Evolutionary conservation across 179 eudicot genomes (phyloP).

Genomic region (Carnegiea gigantea): DNA sequence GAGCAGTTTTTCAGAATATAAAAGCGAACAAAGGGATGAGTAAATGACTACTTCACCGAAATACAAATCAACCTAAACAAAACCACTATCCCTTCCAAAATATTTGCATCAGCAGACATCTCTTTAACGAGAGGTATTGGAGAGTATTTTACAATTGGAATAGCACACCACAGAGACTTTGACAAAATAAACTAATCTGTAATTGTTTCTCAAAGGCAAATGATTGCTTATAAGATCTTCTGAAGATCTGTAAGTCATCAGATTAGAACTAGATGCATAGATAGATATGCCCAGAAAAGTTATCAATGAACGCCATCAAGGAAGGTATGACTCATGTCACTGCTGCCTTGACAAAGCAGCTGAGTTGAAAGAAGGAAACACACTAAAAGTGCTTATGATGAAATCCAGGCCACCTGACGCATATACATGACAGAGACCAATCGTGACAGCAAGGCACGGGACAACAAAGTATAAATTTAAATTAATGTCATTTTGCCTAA

Average conservation of each 20-base stretch:
- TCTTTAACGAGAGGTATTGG: not conserved
- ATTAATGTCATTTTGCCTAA: not conserved
- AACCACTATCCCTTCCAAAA: not conserved
- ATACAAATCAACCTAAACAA: not conserved
- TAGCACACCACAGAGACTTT: not conserved
- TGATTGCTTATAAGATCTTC: not conserved
- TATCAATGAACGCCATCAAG: not conserved
- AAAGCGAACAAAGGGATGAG: not conserved
- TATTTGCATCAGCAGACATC: conserved; percentile 1
- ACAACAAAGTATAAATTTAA: not conserved
- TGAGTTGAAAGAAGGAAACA: not conserved
- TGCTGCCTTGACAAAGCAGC: not conserved
- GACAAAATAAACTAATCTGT: not conserved
- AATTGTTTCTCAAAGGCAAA: not conserved
- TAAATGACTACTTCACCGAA: not conserved
- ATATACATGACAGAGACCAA: not conserved
- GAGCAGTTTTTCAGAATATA: conserved; percentile 3
- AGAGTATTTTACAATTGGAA: not conserved
- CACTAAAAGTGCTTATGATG: not conserved
- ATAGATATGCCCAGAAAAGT: not conserved
- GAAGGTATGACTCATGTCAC: not conserved
- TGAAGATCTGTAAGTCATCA: not conserved
- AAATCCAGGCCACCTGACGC: not conserved
- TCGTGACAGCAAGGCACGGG: not conserved
- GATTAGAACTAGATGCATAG: not conserved